Conservation (phyloP, 2,329 filamentous ascomycete species). For the Claviceps africana region DNA sequence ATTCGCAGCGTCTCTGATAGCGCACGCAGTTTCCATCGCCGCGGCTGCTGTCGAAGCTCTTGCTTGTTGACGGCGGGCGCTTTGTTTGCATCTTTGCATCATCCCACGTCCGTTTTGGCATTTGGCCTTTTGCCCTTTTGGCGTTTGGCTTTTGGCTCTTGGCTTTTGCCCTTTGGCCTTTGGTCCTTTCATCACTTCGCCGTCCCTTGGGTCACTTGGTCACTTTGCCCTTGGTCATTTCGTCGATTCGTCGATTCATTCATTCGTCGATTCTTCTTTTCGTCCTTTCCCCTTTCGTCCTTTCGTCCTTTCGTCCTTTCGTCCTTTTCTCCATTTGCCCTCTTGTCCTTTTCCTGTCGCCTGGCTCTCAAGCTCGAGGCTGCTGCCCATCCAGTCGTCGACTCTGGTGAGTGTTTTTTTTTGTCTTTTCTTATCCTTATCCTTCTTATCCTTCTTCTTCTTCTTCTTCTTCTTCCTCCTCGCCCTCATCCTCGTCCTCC, state of each 20-base stretch:
- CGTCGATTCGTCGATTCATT: conserved; percentile 2
- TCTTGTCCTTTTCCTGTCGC: background rate
- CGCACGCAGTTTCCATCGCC: conserved; percentile 8
- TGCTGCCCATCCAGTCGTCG: background rate
- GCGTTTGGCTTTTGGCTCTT: background rate
- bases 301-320: background rate
- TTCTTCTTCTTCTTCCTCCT: conserved; percentile 3
- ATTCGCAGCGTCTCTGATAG: conserved; percentile 10
- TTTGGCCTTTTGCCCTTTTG: too few species aligned
- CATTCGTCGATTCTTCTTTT: background rate
- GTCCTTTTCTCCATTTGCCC: background rate
- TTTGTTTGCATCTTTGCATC: background rate
- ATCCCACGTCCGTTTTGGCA: background rate
- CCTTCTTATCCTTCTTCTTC: background rate
- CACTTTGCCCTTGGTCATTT: conserved; percentile 7
- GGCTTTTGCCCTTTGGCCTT: background rate
- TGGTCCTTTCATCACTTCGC: background rate
- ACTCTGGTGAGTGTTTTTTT: background rate
- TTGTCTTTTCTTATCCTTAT: background rate
- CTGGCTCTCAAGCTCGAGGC: background rate
- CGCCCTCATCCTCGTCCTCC: too few species aligned
- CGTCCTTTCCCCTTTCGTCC: background rate
- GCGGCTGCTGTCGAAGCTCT: conserved; percentile 3
- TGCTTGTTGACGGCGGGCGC: conserved; percentile 1
- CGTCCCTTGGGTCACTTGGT: too few species aligned